phyloP scores from a whole-genome alignment of 441 rosid species.

The Gossypium gossypioides region DNA sequence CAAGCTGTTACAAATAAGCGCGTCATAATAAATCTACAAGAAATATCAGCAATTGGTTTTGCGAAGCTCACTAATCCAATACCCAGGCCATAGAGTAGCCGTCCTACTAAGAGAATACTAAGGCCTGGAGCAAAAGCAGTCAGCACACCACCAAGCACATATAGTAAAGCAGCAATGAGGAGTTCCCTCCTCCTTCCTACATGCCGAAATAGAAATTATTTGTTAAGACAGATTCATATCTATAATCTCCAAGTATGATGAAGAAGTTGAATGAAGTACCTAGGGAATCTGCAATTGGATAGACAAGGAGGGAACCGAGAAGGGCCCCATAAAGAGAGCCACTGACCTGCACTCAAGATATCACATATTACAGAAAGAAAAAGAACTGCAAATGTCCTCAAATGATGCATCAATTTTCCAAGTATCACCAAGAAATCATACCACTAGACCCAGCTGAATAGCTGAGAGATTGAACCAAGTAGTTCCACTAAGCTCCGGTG shows the following conservation, averaged over 20 bases:
- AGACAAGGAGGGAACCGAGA: slow-evolving; percentile 74
- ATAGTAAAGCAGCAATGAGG: slow-evolving; percentile 53
- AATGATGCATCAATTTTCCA: neutral
- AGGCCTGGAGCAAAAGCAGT: slow-evolving; percentile 68
- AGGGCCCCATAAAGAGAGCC: slow-evolving; percentile 96
- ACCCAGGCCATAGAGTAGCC: slow-evolving; percentile 82
- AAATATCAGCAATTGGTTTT: slow-evolving; percentile 6
- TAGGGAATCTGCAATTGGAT: slow-evolving; percentile 79
- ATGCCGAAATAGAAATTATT: slow-evolving; percentile 12
- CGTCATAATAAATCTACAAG: slow-evolving; percentile 2
- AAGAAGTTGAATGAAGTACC: slow-evolving; percentile 35
- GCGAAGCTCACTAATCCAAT: slow-evolving; percentile 71
- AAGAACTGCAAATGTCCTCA: neutral
- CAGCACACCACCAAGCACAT: slow-evolving; percentile 45
- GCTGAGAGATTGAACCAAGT: slow-evolving; percentile 84
- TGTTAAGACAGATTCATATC: slow-evolving; percentile 15
- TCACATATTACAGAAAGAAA: slow-evolving; percentile 9
- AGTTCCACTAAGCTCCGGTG: slow-evolving; percentile 75
- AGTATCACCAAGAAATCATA: slow-evolving; percentile 23
- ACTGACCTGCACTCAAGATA: slow-evolving; percentile 55
- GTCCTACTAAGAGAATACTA: slow-evolving; percentile 61
- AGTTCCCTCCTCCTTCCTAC: slow-evolving; percentile 88
- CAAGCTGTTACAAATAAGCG: slow-evolving; percentile 3
- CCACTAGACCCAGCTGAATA: slow-evolving; percentile 91
- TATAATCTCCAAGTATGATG: neutral